These are phyloP conservation scores for Podospora fimiseda DNA, from an alignment of 495 filamentous ascomycete species.

Conservation along the genomic window DNA sequence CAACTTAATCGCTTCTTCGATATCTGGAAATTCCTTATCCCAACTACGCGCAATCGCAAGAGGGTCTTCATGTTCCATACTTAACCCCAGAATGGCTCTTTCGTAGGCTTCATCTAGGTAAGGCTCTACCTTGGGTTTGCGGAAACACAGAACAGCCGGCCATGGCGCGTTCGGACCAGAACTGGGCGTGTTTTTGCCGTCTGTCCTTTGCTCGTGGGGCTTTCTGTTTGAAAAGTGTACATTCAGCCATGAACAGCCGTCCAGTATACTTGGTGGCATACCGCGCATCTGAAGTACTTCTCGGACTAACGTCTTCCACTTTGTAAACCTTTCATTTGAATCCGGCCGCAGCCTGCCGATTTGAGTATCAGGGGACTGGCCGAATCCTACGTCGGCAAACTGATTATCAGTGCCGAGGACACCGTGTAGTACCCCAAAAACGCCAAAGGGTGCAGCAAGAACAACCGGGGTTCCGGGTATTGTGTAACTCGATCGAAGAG, in stretches of 20 bases:
- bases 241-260: constrained; percentile 30
- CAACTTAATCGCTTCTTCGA: constrained; percentile 39
- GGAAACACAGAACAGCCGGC: constrained; percentile 47
- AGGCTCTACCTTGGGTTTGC: constrained; percentile 27
- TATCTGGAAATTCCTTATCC: constrained; percentile 45
- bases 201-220: constrained; percentile 33
- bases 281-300: constrained; percentile 38
- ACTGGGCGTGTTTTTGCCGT: constrained; percentile 39
- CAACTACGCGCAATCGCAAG: constrained; percentile 64
- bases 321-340: constrained; percentile 30
- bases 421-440: constrained; percentile 37
- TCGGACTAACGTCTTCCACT: constrained; percentile 37
- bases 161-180: constrained; percentile 35
- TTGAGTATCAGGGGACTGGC: constrained; percentile 45
- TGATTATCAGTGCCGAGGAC: constrained; percentile 23
- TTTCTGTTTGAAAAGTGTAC: constrained; percentile 29
- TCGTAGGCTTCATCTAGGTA: constrained; percentile 13
- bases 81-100: constrained; percentile 7
- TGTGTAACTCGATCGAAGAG: constrained; percentile 22
- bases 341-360: constrained; percentile 30
- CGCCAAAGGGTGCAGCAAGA: constrained; percentile 40
- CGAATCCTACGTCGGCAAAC: constrained; percentile 22
- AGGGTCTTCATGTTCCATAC: constrained; percentile 47
- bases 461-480: constrained; percentile 32
- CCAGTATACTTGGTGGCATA: constrained; percentile 31